Evolutionary conservation across 139 green algal species (phyloP), one percentile per base, ranked within the genome.

Genomic region (Pycnococcus provasolii): DNA sequence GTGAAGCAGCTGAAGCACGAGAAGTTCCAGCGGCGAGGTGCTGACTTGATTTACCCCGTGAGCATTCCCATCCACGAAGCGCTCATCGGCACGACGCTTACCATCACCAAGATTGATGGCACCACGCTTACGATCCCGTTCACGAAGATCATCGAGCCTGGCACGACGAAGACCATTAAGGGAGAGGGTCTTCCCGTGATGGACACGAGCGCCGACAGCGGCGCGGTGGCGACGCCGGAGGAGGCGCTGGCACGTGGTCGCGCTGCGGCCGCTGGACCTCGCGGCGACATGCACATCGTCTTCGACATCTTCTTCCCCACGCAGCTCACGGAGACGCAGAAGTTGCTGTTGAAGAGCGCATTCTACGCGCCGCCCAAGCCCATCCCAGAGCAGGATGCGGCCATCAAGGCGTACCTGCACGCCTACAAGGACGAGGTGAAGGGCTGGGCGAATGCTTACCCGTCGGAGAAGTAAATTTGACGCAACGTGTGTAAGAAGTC

Each of bases 221-320:
- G 3, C 6, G 42, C 11, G 4, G 50, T 55, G 50, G 11, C 11
- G 26, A 26, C 26, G 65, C 67, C 40, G 39, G 50, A 6, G 67
- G 60, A 45, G 66, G 53, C 54, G 26, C 26, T 26, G 26, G 26
- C 26, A 45, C 26, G 26, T 26, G 26, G 26, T 26, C 26, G 26
- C 26, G 26, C 26, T 26, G 26, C 26, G 26, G 26, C 26, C 26
- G 26, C 26, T 26, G 26, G 26, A 26, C 26, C 26, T 26, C 26
- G 26, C 26, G 84, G 82, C 58, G 75, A 86, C 73, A 60, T 90
- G 47, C 61, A 80, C 8, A 53, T 90, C 1, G 79, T 85, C 53
- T 80, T 86, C 64, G 83, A 88, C 15, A 70, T 91, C 58, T 60
- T 88, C 26, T 89, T 87, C 72, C 85, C 85, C n/a, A 77, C 61